phyloP scores from a whole-genome alignment of 108 stramenopile genomes.

The Nitzschia palea region DNA sequence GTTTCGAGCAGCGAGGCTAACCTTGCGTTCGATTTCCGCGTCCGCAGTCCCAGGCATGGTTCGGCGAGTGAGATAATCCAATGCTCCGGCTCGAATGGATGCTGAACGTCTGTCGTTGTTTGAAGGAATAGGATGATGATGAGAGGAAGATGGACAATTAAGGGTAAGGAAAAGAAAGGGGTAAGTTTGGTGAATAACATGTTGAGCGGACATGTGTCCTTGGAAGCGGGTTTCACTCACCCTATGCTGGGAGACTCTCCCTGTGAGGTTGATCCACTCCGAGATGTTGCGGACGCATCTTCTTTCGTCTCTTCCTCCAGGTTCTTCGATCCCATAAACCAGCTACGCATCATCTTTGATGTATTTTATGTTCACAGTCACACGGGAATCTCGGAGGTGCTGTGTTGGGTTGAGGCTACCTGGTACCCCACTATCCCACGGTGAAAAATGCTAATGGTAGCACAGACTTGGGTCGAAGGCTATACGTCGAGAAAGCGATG shows the following conservation, averaged over 20 bases:
- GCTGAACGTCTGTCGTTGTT: constrained; percentile 2
- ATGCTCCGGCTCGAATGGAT: not conserved
- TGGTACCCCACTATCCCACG: no score
- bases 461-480: no score
- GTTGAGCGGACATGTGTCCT: not conserved
- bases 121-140: not conserved
- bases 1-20: constrained; percentile 68
- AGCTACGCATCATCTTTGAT: constrained; percentile 14
- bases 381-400: not conserved
- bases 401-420: not conserved
- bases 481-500: no score
- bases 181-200: not conserved
- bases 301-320: not conserved
- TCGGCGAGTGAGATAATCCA: constrained; percentile 4
- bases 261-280: not conserved
- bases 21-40: constrained; percentile 79
- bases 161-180: not conserved
- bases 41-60: constrained; percentile 28
- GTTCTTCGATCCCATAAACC: constrained; percentile 12
- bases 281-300: not conserved
- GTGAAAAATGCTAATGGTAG: no score
- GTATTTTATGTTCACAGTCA: not conserved
- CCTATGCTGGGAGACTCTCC: not conserved
- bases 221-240: not conserved
- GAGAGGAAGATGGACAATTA: not conserved